phyloP scores from a whole-genome alignment of 768 basidiomycete species.

The Crucibulum laeve region DNA sequence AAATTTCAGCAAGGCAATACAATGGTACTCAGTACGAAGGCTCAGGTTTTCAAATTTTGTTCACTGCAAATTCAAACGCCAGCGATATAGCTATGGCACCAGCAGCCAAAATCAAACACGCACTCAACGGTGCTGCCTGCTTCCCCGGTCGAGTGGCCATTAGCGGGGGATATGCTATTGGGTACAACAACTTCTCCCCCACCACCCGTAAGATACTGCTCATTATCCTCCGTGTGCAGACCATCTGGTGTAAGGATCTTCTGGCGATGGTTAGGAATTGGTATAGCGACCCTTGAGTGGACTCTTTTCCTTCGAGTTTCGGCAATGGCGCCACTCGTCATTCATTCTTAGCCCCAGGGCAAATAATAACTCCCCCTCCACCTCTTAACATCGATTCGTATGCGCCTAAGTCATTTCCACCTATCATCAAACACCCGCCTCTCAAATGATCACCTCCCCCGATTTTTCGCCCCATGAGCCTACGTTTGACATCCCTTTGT shows the following conservation, averaged over 20 bases:
- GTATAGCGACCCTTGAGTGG: conserved; percentile 72
- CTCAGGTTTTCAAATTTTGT: no score
- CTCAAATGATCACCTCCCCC: conserved; percentile 71
- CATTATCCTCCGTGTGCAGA: conserved; percentile 63
- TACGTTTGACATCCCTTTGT: conserved; percentile 88
- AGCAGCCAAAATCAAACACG: conserved; percentile 46
- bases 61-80: no score
- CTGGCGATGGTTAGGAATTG: conserved; percentile 62
- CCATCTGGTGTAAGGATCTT: conserved; percentile 60
- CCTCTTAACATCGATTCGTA: conserved; percentile 48
- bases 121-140: conserved; percentile 53
- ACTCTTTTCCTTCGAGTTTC: background rate
- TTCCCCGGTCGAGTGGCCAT: conserved; percentile 40
- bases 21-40: no score
- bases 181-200: conserved; percentile 31
- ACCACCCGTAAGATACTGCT: conserved; percentile 60
- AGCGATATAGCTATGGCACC: no score
- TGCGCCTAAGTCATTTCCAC: conserved; percentile 57
- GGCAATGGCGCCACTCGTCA: background rate
- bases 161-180: conserved; percentile 30
- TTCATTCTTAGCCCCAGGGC: background rate
- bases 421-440: conserved; percentile 68
- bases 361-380: background rate
- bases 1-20: no score
- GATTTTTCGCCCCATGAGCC: conserved; percentile 61